Base-by-base conservation (phyloP, 345 rosid species). In the Hibiscus tridactylites region DNA sequence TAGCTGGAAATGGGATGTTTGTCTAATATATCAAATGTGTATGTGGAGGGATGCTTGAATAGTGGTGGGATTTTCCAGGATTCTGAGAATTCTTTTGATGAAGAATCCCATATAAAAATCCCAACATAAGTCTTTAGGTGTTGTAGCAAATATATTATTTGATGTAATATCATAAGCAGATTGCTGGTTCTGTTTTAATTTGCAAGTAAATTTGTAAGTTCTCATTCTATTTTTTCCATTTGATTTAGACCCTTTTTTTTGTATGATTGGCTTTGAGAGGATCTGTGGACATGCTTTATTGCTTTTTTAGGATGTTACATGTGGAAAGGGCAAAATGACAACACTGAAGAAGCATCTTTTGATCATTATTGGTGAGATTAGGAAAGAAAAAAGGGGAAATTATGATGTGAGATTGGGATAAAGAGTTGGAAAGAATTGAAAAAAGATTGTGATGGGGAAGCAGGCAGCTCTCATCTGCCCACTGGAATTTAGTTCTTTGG, bases 251-350 rank as follows among this genome's bases (percentile, higher is more conserved):
- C n/a, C 8, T 3, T 17, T 35, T 17, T 35, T 62, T 17, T 24
- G 3, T 13, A 13, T 24, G 58, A 53, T 54, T 54, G 21, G 19
- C 5, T 50, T 50, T 50, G 54, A 16, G 54, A 15, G 54, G 17
- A 50, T 50, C 47, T 10, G 12, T 9, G 47, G 47, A 44, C 17
- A 50, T n/a, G 71, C 31, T 42, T 62, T 49, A 31, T n/a, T n/a
- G n/a, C n/a, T n/a, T n/a, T n/a, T n/a, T n/a, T 46, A 5, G 67
- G 70, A 33, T 54, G 61, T 39, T 21, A 77, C 50, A 42, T 33
- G 26, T 37, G 76, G 75, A 19, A 50, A 71, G 71, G 24, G 60
- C 52, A 71, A 63, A 74, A 63, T 74, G 80, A n/a, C 79, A 58
- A 24, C 83, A 77, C 24, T 61, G 63, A 21, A 71, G 56, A 65